Conservation (phyloP, 129 eudicot species). For the Pseudognaphalium luteoalbum region DNA sequence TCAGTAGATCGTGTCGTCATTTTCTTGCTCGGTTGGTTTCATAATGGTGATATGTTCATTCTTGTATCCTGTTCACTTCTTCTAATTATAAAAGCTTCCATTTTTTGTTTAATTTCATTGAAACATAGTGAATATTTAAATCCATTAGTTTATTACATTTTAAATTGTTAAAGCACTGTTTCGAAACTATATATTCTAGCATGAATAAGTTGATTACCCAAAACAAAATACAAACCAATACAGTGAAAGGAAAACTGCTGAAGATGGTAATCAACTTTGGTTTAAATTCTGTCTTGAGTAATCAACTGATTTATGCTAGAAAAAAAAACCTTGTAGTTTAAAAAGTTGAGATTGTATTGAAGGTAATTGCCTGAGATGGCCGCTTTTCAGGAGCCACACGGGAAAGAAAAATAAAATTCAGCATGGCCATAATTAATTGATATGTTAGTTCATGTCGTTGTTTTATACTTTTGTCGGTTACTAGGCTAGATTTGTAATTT, state of each 20-base stretch:
- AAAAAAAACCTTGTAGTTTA: neutral
- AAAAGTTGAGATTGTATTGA: too few species aligned
- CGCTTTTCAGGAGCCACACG: too few species aligned
- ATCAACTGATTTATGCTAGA: neutral
- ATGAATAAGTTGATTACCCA: neutral
- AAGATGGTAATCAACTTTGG: neutral
- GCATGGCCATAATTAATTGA: too few species aligned
- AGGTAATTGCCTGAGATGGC: too few species aligned
- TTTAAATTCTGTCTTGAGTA: neutral
- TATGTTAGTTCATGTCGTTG: too few species aligned
- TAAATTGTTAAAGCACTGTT: neutral
- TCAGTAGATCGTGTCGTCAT: neutral
- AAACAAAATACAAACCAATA: neutral
- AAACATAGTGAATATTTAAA: neutral
- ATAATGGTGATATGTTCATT: neutral
- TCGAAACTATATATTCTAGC: neutral
- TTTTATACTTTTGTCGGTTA: too few species aligned
- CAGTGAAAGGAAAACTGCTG: neutral
- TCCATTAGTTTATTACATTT: neutral
- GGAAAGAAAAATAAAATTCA: too few species aligned
- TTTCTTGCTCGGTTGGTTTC: constrained; percentile 1
- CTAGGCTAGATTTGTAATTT: too few species aligned
- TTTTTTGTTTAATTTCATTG: too few species aligned
- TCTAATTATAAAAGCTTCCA: too few species aligned
- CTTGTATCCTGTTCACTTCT: too few species aligned